Percentiles rank a stretch among this genome's conserved stretches.
phyloP scores from a whole-genome alignment of 345 rosid genomes.

The Brassica nigra region DNA sequence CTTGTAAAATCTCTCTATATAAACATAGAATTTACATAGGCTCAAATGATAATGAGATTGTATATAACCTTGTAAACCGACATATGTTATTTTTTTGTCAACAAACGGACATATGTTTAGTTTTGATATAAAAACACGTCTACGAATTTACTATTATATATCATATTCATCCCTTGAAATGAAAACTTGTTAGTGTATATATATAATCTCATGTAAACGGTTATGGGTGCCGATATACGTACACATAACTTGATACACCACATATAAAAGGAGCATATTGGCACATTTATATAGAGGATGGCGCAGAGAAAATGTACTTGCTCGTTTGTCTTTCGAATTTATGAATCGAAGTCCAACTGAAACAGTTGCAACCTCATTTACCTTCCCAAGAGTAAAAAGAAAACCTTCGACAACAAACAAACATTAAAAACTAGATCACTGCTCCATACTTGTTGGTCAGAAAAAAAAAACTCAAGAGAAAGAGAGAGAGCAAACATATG shows the following conservation, averaged over 20 bases:
- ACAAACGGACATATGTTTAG: not conserved
- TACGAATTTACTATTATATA: not conserved
- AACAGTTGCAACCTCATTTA: conserved; percentile 30
- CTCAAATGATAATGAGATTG: not conserved
- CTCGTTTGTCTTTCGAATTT: conserved; percentile 25
- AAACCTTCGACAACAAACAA: conserved; percentile 31
- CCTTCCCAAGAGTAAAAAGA: conserved; percentile 25
- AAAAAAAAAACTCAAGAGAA: conserved; percentile 1
- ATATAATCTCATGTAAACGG: not conserved
- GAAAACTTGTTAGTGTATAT: not conserved
- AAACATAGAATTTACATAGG: not conserved
- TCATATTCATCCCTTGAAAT: not conserved
- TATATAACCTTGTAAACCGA: not conserved
- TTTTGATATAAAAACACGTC: not conserved
- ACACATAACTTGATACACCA: not conserved
- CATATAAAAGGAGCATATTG: not conserved
- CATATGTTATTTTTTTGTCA: not conserved
- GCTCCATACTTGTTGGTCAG: conserved; percentile 45
- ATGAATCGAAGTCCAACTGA: conserved; percentile 15
- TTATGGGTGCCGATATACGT: not conserved
- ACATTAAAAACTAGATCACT: conserved; percentile 33
- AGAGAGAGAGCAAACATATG: not conserved
- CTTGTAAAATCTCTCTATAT: not conserved
- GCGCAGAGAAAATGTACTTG: conserved; percentile 36
- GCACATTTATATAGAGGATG: conserved; percentile 32